Conservation (phyloP, 2,329 filamentous ascomycete genomes). For the Plectosphaerella sp. region DNA sequence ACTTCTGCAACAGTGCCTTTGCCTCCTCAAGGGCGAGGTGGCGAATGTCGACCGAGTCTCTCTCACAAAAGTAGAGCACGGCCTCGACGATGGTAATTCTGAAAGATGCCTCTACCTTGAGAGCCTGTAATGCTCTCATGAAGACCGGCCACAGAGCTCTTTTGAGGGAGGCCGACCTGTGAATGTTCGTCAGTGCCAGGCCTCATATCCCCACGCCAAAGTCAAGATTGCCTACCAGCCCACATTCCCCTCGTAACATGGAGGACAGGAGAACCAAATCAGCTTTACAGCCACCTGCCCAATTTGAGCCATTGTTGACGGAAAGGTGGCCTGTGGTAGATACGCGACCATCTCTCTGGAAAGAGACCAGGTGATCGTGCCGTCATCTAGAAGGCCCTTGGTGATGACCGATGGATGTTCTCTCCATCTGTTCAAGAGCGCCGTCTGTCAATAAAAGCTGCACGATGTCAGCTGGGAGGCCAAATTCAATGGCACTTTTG, state of each 20-base stretch:
- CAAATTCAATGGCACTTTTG: no score
- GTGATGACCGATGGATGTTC: no score
- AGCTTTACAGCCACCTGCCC: constrained; percentile 15
- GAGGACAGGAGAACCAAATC: constrained; percentile 22
- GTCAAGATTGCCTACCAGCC: constrained; percentile 17
- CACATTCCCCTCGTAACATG: constrained; percentile 24
- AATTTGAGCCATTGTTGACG: constrained; percentile 15
- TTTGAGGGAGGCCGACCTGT: constrained; percentile 18
- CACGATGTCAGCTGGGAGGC: no score
- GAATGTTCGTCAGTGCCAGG: constrained; percentile 3
- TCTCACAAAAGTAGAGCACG: constrained; percentile 23
- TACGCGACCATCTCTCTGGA: no score
- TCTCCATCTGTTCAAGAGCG: no score
- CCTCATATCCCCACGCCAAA: not conserved
- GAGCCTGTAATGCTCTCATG: constrained; percentile 8
- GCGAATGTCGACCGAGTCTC: constrained; percentile 21
- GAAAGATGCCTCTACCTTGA: constrained; percentile 10
- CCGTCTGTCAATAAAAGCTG: no score
- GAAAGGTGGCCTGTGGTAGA: not conserved
- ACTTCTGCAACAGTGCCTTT: constrained; percentile 15
- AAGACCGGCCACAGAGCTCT: constrained; percentile 20
- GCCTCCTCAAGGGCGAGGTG: constrained; percentile 18
- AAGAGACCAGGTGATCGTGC: no score
- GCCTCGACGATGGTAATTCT: constrained; percentile 19
- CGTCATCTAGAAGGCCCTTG: no score